Evolutionary conservation across 1,284 basidiomycete genomes (phyloP), one percentile per base, ranked within the genome.

Genomic region (Coniophora puteana): DNA sequence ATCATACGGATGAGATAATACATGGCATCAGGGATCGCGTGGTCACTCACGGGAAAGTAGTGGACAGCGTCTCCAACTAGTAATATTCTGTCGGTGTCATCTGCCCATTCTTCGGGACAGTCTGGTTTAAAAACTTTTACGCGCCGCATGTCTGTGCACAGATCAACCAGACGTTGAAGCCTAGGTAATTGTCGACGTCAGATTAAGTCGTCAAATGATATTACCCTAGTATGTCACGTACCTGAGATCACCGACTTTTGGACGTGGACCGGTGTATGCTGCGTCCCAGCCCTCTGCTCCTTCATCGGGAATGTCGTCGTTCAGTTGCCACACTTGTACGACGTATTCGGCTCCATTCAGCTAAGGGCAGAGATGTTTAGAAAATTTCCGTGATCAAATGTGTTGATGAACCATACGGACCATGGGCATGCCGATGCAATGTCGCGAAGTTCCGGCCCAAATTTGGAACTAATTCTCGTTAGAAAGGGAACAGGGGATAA

Each of bases 61-160:
- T 69, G 69, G 3, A 66, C 67, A 8, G 71, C 63, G 39, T 66
- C 68, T 33, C 71, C 71, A 26, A 73, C 50, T 21, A 72, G 54
- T 16, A 69, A 50, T 13, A 73, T 55, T 18, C 63, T 58, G 12
- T 50, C 48, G 25, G 58, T 49, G 8, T 51, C 45, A 33, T 66
- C 66, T 24, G 48, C 49, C 66, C 55, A 61, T n/a, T 57, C 51
- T 32, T 49, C 50, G 20, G 51, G 40, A 8, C 38, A 24, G 16
- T 40, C 41, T 40, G 26, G 36, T 23, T 40, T 36, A 16, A 41
- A 17, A 16, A 49, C 43, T n/a, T 37, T 36, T 12, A 27, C 41
- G 2, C 43, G 42, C 14, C 48, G 51, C 21, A 53, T 18, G 30
- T 37, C 16, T 3, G 52, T 36, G 27, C 40, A 53, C 12, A 55